Percentiles rank a stretch among this genome's conserved stretches.
Evolutionary conservation across 2,329 filamentous ascomycete genomes (phyloP).

Genomic region (Botryotinia convoluta): DNA sequence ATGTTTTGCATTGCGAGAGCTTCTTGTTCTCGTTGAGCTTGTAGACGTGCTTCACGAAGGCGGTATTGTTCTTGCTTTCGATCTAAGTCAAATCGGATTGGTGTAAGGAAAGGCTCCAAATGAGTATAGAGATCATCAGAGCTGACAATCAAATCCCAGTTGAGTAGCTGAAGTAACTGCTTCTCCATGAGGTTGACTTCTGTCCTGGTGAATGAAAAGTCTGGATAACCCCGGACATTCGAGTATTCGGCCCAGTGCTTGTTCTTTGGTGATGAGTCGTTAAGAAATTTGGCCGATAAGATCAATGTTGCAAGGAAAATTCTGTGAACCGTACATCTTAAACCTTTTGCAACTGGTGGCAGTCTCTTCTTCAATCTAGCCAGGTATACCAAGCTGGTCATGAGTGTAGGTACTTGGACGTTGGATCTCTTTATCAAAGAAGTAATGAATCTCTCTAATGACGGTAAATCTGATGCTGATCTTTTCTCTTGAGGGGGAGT

Average conservation of each 20-base stretch:
- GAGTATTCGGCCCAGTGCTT: conserved; percentile 99
- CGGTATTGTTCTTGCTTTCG: conserved; percentile 31
- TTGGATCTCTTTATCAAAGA: conserved; percentile 90
- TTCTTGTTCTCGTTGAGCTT: conserved; percentile 26
- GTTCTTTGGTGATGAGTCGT: conserved; percentile 98
- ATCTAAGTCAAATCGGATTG: conserved; percentile 64
- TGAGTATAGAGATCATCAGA: conserved; percentile 84
- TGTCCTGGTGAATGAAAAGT: conserved; percentile 87
- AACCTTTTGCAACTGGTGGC: conserved; percentile 91
- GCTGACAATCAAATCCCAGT: conserved; percentile 88
- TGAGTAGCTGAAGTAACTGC: conserved; percentile 89
- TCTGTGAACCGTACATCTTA: conserved; percentile 93
- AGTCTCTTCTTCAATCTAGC: conserved; percentile 78
- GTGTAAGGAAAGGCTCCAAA: conserved; percentile 82
- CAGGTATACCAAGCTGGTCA: conserved; percentile 95
- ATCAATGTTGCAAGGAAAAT: conserved; percentile 92
- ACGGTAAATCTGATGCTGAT: conserved; percentile 58
- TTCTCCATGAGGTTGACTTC: conserved; percentile 99
- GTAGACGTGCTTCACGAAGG: conserved; percentile 27
- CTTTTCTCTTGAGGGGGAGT: conserved; percentile 48
- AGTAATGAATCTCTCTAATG: conserved; percentile 86
- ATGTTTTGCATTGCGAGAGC: conserved; percentile 27
- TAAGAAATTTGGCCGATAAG: conserved; percentile 91
- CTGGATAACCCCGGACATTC: conserved; percentile 59
- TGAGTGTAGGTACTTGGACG: conserved; percentile 94